phyloP scores from a whole-genome alignment of 164 flowering plant species.

The Dillenia turbinata region DNA sequence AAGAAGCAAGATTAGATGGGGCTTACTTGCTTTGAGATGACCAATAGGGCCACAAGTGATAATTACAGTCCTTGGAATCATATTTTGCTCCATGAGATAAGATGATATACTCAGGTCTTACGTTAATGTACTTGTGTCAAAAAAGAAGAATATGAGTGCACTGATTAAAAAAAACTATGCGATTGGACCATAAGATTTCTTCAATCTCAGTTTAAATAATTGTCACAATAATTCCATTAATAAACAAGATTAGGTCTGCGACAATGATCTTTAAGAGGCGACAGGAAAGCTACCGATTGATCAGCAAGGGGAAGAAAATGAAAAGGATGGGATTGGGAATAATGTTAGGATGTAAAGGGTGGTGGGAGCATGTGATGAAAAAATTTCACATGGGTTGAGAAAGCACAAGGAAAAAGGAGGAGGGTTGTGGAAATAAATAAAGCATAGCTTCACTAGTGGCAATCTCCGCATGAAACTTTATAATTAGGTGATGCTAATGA shows the following conservation, averaged over 20 bases:
- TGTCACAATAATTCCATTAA: slow-evolving; percentile 6
- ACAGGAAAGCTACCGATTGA: slow-evolving; percentile 1
- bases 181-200: slow-evolving; percentile 12
- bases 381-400: slow-evolving; percentile 27
- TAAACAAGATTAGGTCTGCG: neutral
- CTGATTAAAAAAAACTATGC: slow-evolving; percentile 11
- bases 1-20: neutral
- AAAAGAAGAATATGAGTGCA: slow-evolving; percentile 10
- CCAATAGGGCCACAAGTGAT: slow-evolving; percentile 20
- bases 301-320: slow-evolving; percentile 21
- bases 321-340: slow-evolving; percentile 24
- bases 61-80: slow-evolving; percentile 16
- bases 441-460: slow-evolving; percentile 1
- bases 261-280: neutral
- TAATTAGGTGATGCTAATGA: neutral
- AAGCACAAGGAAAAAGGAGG: slow-evolving; percentile 12
- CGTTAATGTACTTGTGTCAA: no score
- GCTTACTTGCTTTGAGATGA: slow-evolving; percentile 12
- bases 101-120: no score
- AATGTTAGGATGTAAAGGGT: slow-evolving; percentile 25
- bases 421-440: slow-evolving; percentile 20
- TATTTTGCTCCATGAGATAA: slow-evolving; percentile 5
- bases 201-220: slow-evolving; percentile 4
- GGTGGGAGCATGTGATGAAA: slow-evolving; percentile 42
- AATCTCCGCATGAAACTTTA: neutral